These are phyloP conservation scores for Penicillium sp. DNA, from an alignment of 2,329 filamentous ascomycete species.

Conservation along the genomic window DNA sequence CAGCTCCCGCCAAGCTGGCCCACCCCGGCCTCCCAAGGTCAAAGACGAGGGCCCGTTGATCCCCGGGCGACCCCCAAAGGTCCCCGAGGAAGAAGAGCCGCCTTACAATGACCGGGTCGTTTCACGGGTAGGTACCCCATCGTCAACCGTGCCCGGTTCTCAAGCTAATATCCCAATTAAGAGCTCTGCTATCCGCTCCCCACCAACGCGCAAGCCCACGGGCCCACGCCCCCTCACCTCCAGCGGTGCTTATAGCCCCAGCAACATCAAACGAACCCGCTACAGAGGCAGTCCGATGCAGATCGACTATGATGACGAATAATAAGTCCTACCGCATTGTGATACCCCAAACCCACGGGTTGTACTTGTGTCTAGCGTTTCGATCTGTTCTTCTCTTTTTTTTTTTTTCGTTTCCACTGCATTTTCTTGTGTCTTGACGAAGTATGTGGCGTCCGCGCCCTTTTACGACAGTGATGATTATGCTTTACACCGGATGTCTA, in stretches of 20 bases:
- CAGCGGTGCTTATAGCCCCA: conserved; percentile 35
- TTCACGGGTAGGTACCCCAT: conserved; percentile 36
- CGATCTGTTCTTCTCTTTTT: conserved; percentile 1
- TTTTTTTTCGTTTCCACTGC: neutral
- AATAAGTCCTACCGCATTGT: conserved; percentile 24
- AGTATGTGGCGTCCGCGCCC: conserved; percentile 1
- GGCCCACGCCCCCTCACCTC: conserved; percentile 48
- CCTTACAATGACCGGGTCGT: conserved; percentile 42
- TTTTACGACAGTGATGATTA: conserved; percentile 17
- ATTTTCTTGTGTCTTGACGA: conserved; percentile 5
- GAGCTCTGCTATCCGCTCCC: conserved; percentile 34
- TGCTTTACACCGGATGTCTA: neutral
- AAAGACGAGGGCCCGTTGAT: conserved; percentile 59
- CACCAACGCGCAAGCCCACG: conserved; percentile 46
- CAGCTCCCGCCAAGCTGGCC: conserved; percentile 38
- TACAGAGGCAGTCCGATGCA: conserved; percentile 43
- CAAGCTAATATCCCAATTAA: conserved; percentile 14
- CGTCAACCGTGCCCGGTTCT: conserved; percentile 2
- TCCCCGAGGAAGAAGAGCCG: conserved; percentile 34
- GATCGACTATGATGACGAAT: conserved; percentile 39
- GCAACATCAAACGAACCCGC: conserved; percentile 35
- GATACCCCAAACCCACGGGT: conserved; percentile 19
- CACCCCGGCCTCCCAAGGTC: conserved; percentile 54
- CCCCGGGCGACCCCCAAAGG: conserved; percentile 49
- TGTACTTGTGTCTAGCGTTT: conserved; percentile 20